Evolutionary conservation across 768 basidiomycete genomes (phyloP), one percentile per base, ranked within the genome.

Genomic region (Mrakia hoshinonis): DNA sequence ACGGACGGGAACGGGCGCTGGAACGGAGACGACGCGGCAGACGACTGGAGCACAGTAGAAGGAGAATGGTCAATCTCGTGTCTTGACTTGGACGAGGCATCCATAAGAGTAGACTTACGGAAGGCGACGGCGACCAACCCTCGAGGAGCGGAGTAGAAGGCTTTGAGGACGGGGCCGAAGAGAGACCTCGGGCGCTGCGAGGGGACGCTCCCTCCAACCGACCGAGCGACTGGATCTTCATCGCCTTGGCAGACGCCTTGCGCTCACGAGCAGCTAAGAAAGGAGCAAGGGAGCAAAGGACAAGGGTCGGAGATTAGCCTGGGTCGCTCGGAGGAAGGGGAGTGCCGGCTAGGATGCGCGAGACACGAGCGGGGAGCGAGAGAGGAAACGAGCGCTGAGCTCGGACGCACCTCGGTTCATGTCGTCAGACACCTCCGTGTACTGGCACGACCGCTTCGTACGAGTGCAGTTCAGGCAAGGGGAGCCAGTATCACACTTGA

Each of bases 381-480:
- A 43, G 15, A 43, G 6, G 43, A 15, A n/a, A 43, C 43, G 43
- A 43, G 7, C 43, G 43, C 43, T 6, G 43, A 43, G 43, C 7
- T 39, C 15, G 5, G 10, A 39, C 58, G 4, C 13, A 5, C 76
- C 75, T 29, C 76, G 74, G 74, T 79, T 79, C 67, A 78, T 75
- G 54, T 79, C 77, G 65, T 77, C 78, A 43, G 78, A 76, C 12
- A 79, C 78, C 15, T 77, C 76, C 4, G 76, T 68, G 60, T 77
- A 79, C 18, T 76, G 76, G 73, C 78, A 79, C 13, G 64, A 66
- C 18, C 76, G 69, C 55, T 75, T 69, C 6, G 76, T 73, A 10
- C 78, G 76, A 15, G 74, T 70, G 68, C 78, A 79, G 72, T 78
- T 79, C 9, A 73, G 46, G 61, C 78, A 79, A 36, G 77, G 77